Percentiles rank a stretch among this genome's conserved stretches.
phyloP scores from a whole-genome alignment of 306 rosid genomes.

The Cyclanthera cordifolia region DNA sequence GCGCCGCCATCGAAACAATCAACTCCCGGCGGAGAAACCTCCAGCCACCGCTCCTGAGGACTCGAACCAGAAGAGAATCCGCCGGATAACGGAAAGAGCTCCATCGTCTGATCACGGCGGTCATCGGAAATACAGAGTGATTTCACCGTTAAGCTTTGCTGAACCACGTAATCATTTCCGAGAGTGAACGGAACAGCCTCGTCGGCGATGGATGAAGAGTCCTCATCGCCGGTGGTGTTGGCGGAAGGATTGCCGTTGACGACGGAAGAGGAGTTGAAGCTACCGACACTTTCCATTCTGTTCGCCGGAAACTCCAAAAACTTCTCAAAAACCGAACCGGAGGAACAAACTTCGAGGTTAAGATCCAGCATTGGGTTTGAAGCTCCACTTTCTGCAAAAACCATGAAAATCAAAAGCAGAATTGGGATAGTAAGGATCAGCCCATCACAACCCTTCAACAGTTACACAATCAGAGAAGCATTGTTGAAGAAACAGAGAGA shows the following conservation, averaged over 20 bases:
- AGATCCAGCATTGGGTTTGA: constrained; percentile 60
- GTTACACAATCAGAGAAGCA: not conserved
- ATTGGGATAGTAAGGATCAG: not conserved
- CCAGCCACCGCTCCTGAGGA: constrained; percentile 30
- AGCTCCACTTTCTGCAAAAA: constrained; percentile 1
- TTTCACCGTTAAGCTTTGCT: not conserved
- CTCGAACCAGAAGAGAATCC: constrained; percentile 15
- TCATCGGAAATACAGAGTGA: not conserved
- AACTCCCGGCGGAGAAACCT: constrained; percentile 15
- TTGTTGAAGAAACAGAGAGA: not conserved
- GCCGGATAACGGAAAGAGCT: constrained; percentile 47
- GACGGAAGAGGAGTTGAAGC: constrained; percentile 52
- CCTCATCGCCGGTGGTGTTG: constrained; percentile 25
- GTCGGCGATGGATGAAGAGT: constrained; percentile 20
- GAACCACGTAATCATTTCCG: constrained; percentile 3
- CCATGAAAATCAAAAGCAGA: not conserved
- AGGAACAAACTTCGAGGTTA: constrained; percentile 48
- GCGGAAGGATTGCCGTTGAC: constrained; percentile 33
- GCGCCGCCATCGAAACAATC: too few relatives aligned
- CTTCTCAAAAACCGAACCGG: constrained; percentile 21
- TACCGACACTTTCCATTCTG: constrained; percentile 54
- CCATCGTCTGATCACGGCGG: constrained; percentile 40
- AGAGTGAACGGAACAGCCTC: constrained; percentile 32
- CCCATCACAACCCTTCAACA: not conserved
- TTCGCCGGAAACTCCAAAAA: constrained; percentile 17